Percentiles rank a stretch among this genome's conserved stretches.
Conservation (phyloP, 2,329 filamentous ascomycete genomes). For the Scytalidium sp. region DNA sequence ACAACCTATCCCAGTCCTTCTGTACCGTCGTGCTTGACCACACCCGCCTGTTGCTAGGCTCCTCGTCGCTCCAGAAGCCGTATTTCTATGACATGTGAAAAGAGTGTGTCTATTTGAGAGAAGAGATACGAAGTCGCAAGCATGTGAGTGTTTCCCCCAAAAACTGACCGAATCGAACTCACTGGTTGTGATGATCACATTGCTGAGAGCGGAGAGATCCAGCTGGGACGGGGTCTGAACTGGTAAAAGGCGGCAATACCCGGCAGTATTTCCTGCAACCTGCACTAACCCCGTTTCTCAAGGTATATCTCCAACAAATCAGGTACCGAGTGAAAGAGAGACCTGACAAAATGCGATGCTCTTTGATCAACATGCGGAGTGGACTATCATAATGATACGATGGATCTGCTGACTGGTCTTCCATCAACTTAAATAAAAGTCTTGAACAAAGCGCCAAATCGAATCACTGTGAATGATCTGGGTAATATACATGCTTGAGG, state of each 20-base stretch:
- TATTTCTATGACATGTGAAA: no score
- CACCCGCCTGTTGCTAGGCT: background rate
- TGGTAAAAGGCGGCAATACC: background rate
- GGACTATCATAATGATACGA: background rate
- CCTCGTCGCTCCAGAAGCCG: no score
- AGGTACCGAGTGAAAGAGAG: no score
- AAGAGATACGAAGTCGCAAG: background rate
- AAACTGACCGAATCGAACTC: background rate
- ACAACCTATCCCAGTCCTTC: background rate
- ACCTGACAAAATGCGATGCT: no score
- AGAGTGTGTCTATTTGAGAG: no score
- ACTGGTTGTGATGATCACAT: background rate
- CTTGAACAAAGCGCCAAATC: background rate
- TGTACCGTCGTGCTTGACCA: no score
- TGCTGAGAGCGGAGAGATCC: background rate
- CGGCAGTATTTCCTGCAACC: background rate
- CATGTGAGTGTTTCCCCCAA: background rate
- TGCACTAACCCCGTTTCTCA: background rate
- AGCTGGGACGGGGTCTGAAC: background rate
- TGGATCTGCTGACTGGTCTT: background rate
- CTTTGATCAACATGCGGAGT: background rate
- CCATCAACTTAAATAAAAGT: background rate
- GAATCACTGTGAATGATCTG: background rate
- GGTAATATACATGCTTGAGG: slow-evolving; percentile 15
- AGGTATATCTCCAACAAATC: no score